Evolutionary conservation across 140 eudicot genomes (phyloP).

Genomic region (Eryngium alpinum): DNA sequence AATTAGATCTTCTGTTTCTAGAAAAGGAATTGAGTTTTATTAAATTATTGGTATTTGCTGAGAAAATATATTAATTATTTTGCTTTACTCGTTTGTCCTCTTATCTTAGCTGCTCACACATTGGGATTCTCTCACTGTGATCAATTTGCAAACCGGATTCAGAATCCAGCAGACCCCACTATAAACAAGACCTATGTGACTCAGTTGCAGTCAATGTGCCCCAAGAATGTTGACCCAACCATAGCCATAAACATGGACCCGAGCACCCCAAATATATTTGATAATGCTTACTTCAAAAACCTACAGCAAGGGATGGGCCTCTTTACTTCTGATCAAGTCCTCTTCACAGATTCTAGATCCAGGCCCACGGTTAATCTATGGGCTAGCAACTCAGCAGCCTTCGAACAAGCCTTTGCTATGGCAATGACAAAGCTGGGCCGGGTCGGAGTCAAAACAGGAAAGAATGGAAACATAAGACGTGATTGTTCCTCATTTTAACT

Average conservation of each 20-base stretch:
- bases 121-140: conserved; percentile 82
- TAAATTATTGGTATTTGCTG: too few relatives aligned
- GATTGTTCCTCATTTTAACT: conserved; percentile 66
- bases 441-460: conserved; percentile 64
- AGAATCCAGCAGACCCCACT: conserved; percentile 64
- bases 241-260: conserved; percentile 84
- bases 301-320: conserved; percentile 67
- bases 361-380: conserved; percentile 42
- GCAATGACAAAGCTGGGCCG: conserved; percentile 89
- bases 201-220: conserved; percentile 62
- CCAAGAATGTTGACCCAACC: conserved; percentile 58
- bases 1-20: too few relatives aligned
- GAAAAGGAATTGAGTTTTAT: too few relatives aligned
- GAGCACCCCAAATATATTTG: conserved; percentile 61
- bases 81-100: background rate
- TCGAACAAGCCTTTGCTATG: conserved; percentile 40
- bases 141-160: conserved; percentile 62
- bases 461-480: conserved; percentile 62
- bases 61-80: too few relatives aligned
- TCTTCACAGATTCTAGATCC: conserved; percentile 62
- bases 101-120: conserved; percentile 66
- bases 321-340: conserved; percentile 81
- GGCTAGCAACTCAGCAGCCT: conserved; percentile 47
- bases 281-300: conserved; percentile 60
- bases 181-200: conserved; percentile 50